Evolutionary conservation across 352 stramenopile species (phyloP), one percentile per base, ranked within the genome.

Genomic region (Globisporangium canariense): DNA sequence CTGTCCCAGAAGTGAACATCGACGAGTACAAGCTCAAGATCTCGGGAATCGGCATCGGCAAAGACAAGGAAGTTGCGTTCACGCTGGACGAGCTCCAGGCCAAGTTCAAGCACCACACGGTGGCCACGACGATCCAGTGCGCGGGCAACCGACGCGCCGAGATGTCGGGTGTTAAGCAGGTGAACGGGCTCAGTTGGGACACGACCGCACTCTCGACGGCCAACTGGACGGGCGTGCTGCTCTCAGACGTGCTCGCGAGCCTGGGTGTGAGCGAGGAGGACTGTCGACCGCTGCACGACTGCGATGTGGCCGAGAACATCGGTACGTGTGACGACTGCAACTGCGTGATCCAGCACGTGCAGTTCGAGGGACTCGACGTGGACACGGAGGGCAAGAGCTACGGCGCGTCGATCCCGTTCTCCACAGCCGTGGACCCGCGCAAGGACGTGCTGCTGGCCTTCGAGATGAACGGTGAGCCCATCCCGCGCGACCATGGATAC

Each of bases 401-500:
- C 60, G 89, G 91, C 6, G 90, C 90, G 3, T 97, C 80, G 28
- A 98, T 98, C 59, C 96, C 91, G 10, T 86, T 98, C 51, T 78
- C 89, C 28, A 99, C 98, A 45, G 98, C 96, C 2, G 66, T 98
- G 6, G 90, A 96, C 71, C 89, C 90, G 14, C 89, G 93, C 54
- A 97, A 97, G 30, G 98, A 99, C 64, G 94, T 98, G 8, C 76
- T 99, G 56, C 69, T 99, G n/a, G 96, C 96, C 4, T 99, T 98
- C 64, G 95, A 99, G 84, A 99, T 99, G 97, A 99, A 99, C 71
- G 98, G 83, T 8, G 81, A 93, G 65, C 82, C 81, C 5, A 90
- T 97, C 52, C 90, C 92, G 10, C 82, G 93, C 2, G 97, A 99
- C 74, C 98, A 99, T 69, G 97, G 98, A 8, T 99, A 91, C 71